Conservation (phyloP, 1,139 yeast genomes). For the Candida glucosophila region DNA sequence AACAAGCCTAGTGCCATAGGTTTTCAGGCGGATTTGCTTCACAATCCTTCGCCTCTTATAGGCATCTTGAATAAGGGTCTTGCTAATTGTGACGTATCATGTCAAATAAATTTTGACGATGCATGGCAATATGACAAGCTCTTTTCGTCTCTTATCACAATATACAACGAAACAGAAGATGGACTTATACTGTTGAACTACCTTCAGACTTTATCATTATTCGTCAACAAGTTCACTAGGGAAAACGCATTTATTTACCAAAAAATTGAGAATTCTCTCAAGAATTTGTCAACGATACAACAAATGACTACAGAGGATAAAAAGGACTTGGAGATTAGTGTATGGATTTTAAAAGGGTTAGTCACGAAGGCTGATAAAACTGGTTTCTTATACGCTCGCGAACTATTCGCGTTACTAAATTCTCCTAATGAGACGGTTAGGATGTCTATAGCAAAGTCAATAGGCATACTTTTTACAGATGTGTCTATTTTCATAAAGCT, state of each 20-base stretch:
- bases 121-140: no score
- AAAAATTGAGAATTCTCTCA: constrained; percentile 1
- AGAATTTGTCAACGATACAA: constrained; percentile 1
- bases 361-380: constrained; percentile 46
- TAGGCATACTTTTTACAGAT: constrained; percentile 61
- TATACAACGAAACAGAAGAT: constrained; percentile 11
- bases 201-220: constrained; percentile 47
- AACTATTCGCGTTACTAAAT: constrained; percentile 33
- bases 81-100: constrained; percentile 39
- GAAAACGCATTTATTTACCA: constrained; percentile 4
- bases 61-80: constrained; percentile 42
- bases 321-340: constrained; percentile 39
- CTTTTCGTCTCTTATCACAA: constrained; percentile 5
- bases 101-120: constrained; percentile 5
- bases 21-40: constrained; percentile 12
- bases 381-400: constrained; percentile 32
- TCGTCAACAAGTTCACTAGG: constrained; percentile 40
- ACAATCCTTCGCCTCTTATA: constrained; percentile 30
- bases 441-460: constrained; percentile 38
- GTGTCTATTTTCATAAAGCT: constrained; percentile 47
- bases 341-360: constrained; percentile 71
- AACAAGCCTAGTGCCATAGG: constrained; percentile 8
- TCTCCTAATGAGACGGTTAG: constrained; percentile 20
- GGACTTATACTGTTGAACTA: constrained; percentile 43
- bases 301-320: constrained; percentile 1